Conservation (phyloP, 2,329 filamentous ascomycete species). For the Chaetomiaceae sp. region DNA sequence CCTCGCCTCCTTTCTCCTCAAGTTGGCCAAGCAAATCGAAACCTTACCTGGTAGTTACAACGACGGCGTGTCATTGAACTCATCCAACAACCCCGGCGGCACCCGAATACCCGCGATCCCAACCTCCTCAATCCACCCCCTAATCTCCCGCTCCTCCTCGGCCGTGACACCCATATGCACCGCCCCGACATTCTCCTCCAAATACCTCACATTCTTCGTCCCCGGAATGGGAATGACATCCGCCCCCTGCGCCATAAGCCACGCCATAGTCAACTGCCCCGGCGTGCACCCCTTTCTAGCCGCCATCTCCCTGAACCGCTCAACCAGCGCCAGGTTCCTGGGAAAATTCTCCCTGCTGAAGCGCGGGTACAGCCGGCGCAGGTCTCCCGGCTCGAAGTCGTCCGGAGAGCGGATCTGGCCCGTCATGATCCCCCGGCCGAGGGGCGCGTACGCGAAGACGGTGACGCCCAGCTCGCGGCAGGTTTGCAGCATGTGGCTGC, state of each 20-base stretch:
- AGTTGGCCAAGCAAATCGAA: no score
- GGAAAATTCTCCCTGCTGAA: constrained; percentile 50
- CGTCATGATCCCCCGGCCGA: constrained; percentile 55
- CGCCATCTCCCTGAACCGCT: constrained; percentile 45
- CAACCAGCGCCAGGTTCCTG: constrained; percentile 52
- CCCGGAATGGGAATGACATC: constrained; percentile 57
- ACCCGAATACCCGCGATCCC: constrained; percentile 8
- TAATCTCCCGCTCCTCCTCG: constrained; percentile 27
- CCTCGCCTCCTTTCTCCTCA: no score
- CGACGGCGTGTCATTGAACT: constrained; percentile 16
- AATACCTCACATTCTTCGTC: constrained; percentile 43
- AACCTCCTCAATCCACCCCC: constrained; percentile 24
- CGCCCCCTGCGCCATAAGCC: constrained; percentile 56
- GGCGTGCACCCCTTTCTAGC: constrained; percentile 50
- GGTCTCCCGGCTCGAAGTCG: constrained; percentile 47
- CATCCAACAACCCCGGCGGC: constrained; percentile 12
- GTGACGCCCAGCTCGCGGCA: constrained; percentile 34
- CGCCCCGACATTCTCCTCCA: constrained; percentile 42
- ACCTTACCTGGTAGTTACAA: constrained; percentile 1
- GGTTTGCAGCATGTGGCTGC: constrained; percentile 1
- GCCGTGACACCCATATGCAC: constrained; percentile 30
- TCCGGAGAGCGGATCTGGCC: constrained; percentile 42
- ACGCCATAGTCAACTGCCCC: constrained; percentile 57
- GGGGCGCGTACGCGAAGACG: constrained; percentile 49
- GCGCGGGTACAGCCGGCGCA: constrained; percentile 43